Percentiles rank a stretch among this genome's conserved stretches.
These are phyloP conservation scores for Cladosporium sp. DNA, from an alignment of 2,329 filamentous ascomycete species.

Conservation along the genomic window DNA sequence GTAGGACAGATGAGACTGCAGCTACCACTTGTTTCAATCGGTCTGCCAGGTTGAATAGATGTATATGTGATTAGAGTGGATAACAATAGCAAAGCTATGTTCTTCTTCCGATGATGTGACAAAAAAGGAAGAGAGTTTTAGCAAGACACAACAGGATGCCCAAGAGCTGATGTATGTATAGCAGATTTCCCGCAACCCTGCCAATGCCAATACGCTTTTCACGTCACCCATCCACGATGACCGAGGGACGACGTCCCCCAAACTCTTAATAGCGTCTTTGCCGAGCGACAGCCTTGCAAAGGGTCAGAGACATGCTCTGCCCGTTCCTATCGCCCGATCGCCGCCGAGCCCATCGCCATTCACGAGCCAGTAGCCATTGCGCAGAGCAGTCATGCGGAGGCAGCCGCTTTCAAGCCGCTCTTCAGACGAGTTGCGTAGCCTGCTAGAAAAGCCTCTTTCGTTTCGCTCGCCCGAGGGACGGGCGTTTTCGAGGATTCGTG, in stretches of 20 bases:
- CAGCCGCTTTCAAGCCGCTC: slow-evolving; percentile 20
- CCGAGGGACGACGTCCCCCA: slow-evolving; percentile 8
- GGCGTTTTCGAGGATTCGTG: neutral
- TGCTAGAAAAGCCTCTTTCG: neutral
- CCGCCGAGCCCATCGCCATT: slow-evolving; percentile 14
- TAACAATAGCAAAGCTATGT: neutral
- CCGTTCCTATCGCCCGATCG: slow-evolving; percentile 21
- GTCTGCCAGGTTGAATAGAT: slow-evolving; percentile 36
- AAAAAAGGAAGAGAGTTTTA: neutral
- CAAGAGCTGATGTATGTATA: slow-evolving; percentile 1
- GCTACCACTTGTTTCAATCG: slow-evolving; percentile 38
- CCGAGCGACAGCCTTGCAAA: slow-evolving; percentile 8
- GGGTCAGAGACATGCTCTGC: slow-evolving; percentile 13
- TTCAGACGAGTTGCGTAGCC: neutral
- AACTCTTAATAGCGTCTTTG: slow-evolving; percentile 12
- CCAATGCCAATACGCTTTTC: slow-evolving; percentile 19
- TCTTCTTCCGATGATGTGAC: neutral
- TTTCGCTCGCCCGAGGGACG: slow-evolving; percentile 16
- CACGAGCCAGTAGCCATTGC: slow-evolving; percentile 3
- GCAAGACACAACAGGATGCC: neutral
- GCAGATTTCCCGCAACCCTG: neutral
- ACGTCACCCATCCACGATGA: slow-evolving; percentile 18
- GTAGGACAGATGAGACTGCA: slow-evolving; percentile 33
- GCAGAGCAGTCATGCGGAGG: slow-evolving; percentile 15
- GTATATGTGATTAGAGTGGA: neutral